These are phyloP conservation scores for Thermochaetoides thermophila DNA, from an alignment of 495 filamentous ascomycete species.

Conservation along the genomic window DNA sequence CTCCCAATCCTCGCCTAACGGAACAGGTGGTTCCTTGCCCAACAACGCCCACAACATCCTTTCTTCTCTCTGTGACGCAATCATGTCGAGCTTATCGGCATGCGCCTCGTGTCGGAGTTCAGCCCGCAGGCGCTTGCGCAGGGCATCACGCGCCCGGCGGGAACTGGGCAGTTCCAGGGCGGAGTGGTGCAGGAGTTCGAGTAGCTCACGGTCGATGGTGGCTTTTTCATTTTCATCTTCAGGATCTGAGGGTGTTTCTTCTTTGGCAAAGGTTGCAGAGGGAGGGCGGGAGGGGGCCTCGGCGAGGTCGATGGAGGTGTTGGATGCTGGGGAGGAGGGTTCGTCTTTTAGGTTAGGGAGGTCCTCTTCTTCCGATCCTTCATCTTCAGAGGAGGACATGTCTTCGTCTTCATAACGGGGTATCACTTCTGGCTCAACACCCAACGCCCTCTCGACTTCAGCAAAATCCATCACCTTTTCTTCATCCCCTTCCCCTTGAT, in stretches of 20 bases:
- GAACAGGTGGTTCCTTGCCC: constrained; percentile 32
- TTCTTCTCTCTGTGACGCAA: constrained; percentile 41
- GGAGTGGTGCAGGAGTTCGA: constrained; percentile 18
- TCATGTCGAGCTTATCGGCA: constrained; percentile 38
- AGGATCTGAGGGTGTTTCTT: constrained; percentile 11
- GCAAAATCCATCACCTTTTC: constrained; percentile 29
- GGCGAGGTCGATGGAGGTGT: constrained; percentile 2
- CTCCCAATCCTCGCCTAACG: too few species aligned
- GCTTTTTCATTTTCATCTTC: constrained; percentile 14
- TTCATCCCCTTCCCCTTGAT: constrained; percentile 12
- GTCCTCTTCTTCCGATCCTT: constrained; percentile 8
- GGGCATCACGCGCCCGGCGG: constrained; percentile 4
- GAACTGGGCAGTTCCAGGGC: constrained; percentile 11
- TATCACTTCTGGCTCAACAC: constrained; percentile 2
- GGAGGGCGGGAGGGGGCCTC: neutral
- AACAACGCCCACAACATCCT: constrained; percentile 39
- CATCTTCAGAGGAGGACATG: constrained; percentile 2
- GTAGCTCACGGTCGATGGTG: constrained; percentile 8
- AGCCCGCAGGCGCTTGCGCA: constrained; percentile 14
- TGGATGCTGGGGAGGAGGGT: neutral
- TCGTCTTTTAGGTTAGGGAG: too few species aligned
- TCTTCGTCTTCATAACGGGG: constrained; percentile 10
- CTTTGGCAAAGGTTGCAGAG: constrained; percentile 6
- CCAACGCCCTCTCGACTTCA: constrained; percentile 36
- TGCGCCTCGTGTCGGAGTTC: constrained; percentile 34